phyloP scores from a whole-genome alignment of 192 early-diverging fungal genomes.

The Umbelopsis ramanniana region DNA sequence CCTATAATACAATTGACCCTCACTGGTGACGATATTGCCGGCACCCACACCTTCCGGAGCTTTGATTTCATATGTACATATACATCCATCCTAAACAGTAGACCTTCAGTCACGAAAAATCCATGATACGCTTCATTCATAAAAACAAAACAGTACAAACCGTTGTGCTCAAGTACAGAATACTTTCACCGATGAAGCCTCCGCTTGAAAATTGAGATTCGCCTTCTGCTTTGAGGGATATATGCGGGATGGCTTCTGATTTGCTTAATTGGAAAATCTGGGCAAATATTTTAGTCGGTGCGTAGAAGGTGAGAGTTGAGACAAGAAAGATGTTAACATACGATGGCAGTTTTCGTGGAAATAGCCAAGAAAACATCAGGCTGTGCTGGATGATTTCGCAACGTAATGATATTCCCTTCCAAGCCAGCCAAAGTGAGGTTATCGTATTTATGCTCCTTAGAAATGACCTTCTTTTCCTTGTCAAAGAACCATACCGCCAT shows the following conservation, averaged over 20 bases:
- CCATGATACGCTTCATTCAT: background rate
- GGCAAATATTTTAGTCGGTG: background rate
- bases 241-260: slow-evolving; percentile 24
- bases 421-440: background rate
- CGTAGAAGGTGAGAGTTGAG: background rate
- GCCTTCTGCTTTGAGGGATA: slow-evolving; percentile 20
- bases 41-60: slow-evolving; percentile 23
- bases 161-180: slow-evolving; percentile 48
- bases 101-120: background rate
- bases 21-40: slow-evolving; percentile 15
- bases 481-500: slow-evolving; percentile 61
- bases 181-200: slow-evolving; percentile 34
- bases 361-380: slow-evolving; percentile 40
- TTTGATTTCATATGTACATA: slow-evolving; percentile 39
- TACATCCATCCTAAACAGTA: slow-evolving; percentile 35
- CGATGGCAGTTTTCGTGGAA: slow-evolving; percentile 32
- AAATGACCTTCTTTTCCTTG: slow-evolving; percentile 42
- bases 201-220: slow-evolving; percentile 43
- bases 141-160: slow-evolving; percentile 26
- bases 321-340: background rate
- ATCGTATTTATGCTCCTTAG: slow-evolving; percentile 41
- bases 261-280: slow-evolving; percentile 20
- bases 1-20: slow-evolving; percentile 38
- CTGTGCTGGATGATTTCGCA: slow-evolving; percentile 31
- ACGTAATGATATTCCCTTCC: slow-evolving; percentile 30